A percentile compares a stretch with the other conserved stretches of the same genome.
Conservation (phyloP, 495 filamentous ascomycete species). For the Penicillium bovifimosum region DNA sequence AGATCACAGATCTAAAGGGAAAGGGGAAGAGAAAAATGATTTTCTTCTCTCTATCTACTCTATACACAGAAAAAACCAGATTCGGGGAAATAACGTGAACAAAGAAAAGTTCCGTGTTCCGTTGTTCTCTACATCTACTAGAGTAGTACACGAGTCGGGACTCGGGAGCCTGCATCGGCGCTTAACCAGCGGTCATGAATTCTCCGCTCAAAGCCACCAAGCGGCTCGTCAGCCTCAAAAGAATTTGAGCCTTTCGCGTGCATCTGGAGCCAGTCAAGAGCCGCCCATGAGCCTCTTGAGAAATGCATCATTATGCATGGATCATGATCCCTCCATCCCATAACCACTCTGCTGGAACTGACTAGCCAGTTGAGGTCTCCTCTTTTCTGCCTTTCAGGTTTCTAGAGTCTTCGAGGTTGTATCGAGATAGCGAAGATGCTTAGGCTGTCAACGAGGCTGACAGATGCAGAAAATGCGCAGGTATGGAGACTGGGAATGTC, state of each 20-base stretch:
- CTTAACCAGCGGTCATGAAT: constrained; percentile 27
- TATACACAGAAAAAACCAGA: not conserved
- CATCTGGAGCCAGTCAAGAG: constrained; percentile 20
- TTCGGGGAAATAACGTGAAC: not conserved
- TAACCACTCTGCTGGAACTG: not conserved
- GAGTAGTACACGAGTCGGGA: too few relatives aligned
- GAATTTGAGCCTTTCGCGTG: not conserved
- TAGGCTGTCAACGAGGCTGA: constrained; percentile 5
- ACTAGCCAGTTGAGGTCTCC: not conserved
- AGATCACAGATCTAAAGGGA: not conserved
- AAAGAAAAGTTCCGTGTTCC: not conserved
- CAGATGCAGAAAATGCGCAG: not conserved
- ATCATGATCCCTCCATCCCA: constrained; percentile 3
- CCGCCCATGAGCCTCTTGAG: constrained; percentile 11
- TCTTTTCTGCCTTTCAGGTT: not conserved
- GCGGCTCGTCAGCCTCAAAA: constrained; percentile 26
- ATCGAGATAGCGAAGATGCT: not conserved
- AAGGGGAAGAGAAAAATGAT: not conserved
- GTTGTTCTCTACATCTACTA: constrained; percentile 8
- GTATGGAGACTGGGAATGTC: not conserved
- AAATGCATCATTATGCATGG: not conserved
- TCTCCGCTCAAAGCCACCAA: constrained; percentile 20
- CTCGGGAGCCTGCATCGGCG: constrained; percentile 14
- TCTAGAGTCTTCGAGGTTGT: not conserved
- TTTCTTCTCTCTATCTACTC: not conserved